Evolutionary conservation across 2,329 filamentous ascomycete species (phyloP), one percentile per base, ranked within the genome.

Genomic region (Orbilia blumenaviensis): DNA sequence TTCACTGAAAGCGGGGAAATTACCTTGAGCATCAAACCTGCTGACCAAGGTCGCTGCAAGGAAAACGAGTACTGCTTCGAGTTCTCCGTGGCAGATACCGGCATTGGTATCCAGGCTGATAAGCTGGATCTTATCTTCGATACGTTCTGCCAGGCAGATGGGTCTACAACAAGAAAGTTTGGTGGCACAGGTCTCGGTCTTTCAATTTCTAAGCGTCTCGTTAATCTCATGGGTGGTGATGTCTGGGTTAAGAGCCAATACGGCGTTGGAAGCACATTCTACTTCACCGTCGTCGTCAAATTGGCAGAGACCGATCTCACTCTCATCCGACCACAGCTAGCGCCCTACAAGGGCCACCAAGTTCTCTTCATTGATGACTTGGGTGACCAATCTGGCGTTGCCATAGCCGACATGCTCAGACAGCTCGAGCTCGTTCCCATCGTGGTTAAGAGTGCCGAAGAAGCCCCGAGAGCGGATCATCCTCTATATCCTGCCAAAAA

Each of bases 111-210:
- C 80, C 92, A 94, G 80, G 89, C 91, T 78, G 94, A 98, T 84
- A 98, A 98, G 85, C 88, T 98, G 63, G 93, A 97, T 82, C 86
- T 98, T 79, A 98, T 99, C 82, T 98, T 99, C 84, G 95, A 98
- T 84, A 98, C 94, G 0, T 98, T 98, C 89, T 94, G 97, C 83
- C 95, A 98, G 85, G 95, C 95, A 18, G 95, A 98, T 82, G 94
- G 94, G 38, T 97, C 94, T 34, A 98, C 96, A 83, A 98, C 94
- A 1, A 78, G 80, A 80, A 95, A 96, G 82, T 98, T 98, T 82
- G 94, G 94, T 80, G 94, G 94, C 80, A 98, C 95, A 5, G 94
- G 94, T 79, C 88, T 98, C 8, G 94, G 94, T 79, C 85, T 98
- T 25, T 97, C 94, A 14, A 98, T 98, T 81, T 98, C 94, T 27